Percentiles rank a stretch among this genome's conserved stretches.
These are phyloP conservation scores for Arachnopeziza araneosa DNA, from an alignment of 2,329 filamentous ascomycete genomes.

Conservation along the genomic window DNA sequence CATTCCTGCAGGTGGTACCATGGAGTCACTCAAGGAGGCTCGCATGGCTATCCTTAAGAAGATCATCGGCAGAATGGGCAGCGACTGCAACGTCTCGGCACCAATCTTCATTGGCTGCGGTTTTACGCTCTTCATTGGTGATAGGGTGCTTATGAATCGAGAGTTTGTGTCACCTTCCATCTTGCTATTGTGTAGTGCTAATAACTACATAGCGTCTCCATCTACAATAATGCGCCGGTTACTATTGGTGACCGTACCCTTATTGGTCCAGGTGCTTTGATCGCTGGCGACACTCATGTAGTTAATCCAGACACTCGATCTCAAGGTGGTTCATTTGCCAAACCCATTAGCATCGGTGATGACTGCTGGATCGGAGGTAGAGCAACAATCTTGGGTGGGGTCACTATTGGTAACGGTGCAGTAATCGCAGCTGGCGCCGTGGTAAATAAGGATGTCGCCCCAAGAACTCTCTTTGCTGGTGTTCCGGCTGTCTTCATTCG, in stretches of 20 bases:
- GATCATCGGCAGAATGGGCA: conserved; percentile 17
- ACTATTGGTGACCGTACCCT: conserved; percentile 25
- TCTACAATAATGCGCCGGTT: conserved; percentile 40
- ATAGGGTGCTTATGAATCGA: conserved; percentile 18
- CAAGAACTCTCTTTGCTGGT: neutral
- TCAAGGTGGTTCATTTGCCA: conserved; percentile 49
- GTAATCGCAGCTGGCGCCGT: conserved; percentile 39
- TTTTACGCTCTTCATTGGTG: conserved; percentile 20
- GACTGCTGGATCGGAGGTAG: conserved; percentile 52
- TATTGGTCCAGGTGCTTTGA: conserved; percentile 65
- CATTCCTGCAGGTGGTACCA: conserved; percentile 12
- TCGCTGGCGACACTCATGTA: conserved; percentile 69
- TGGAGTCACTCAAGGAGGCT: conserved; percentile 13
- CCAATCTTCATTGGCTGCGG: conserved; percentile 21
- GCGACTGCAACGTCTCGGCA: conserved; percentile 15
- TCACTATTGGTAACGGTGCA: conserved; percentile 47
- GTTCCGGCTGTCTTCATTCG: neutral
- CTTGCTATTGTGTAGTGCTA: neutral
- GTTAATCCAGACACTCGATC: conserved; percentile 50
- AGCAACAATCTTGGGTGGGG: conserved; percentile 44
- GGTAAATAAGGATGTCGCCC: conserved; percentile 33
- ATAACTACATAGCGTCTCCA: conserved; percentile 13
- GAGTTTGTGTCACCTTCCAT: conserved; percentile 11
- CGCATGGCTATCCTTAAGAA: conserved; percentile 13
- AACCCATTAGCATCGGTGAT: conserved; percentile 42